Evolutionary conservation across 192 early-diverging fungal species (phyloP).

Genomic region (Funneliformis geosporum): DNA sequence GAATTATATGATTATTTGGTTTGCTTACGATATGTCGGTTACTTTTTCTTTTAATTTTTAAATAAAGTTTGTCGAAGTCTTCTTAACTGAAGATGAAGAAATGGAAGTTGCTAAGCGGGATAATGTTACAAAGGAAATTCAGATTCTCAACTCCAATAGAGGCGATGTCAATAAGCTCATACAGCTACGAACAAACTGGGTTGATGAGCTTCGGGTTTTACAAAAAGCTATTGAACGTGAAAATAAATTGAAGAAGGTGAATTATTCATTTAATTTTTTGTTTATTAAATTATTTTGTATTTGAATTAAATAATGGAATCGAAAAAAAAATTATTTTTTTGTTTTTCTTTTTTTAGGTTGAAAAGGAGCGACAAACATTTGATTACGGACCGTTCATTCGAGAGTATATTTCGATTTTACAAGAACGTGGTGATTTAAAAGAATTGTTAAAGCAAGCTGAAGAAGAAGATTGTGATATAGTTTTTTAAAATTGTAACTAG

Average conservation of each 20-base stretch:
- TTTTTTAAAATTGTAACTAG: too few species aligned
- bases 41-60: not conserved
- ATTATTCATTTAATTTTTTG: not conserved
- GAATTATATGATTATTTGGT: too few species aligned
- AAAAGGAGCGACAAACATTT: slow-evolving; percentile 8
- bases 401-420: slow-evolving; percentile 25
- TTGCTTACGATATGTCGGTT: not conserved
- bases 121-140: not conserved
- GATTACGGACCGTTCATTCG: slow-evolving; percentile 29
- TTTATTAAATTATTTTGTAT: not conserved
- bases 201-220: slow-evolving; percentile 7
- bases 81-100: not conserved
- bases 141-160: not conserved
- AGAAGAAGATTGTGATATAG: not conserved
- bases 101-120: not conserved
- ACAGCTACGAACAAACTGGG: not conserved
- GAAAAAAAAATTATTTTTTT: too few species aligned
- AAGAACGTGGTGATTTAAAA: slow-evolving; percentile 23
- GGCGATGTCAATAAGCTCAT: not conserved
- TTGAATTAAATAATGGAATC: too few species aligned
- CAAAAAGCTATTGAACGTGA: not conserved
- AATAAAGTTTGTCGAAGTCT: not conserved
- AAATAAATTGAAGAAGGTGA: slow-evolving; percentile 1
- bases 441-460: not conserved
- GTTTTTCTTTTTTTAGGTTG: slow-evolving; percentile 29